Conservation (phyloP, 306 rosid genomes). For the Cucurbita moschata region DNA sequence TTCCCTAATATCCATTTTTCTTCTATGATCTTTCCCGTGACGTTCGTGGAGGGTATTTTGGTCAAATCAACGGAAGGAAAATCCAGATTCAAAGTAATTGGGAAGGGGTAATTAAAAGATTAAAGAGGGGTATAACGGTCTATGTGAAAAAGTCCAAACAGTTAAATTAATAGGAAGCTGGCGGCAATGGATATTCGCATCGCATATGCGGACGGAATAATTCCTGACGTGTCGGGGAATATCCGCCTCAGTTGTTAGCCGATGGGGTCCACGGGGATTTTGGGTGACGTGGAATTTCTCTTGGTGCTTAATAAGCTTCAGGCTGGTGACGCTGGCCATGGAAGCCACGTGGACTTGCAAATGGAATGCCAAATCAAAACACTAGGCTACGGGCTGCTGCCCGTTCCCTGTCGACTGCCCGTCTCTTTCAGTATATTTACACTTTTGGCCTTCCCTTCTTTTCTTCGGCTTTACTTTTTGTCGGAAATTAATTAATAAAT, state of each 20-base stretch:
- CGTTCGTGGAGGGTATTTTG: conserved; percentile 17
- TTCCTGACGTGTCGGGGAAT: conserved; percentile 24
- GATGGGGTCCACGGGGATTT: conserved; percentile 3
- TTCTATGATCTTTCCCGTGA: background rate
- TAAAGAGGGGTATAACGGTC: background rate
- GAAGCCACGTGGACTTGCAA: background rate
- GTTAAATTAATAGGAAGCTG: background rate
- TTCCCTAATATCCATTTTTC: too few relatives aligned
- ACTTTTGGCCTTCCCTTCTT: background rate
- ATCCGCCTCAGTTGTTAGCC: conserved; percentile 4
- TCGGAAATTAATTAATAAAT: background rate
- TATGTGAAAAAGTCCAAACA: too few relatives aligned
- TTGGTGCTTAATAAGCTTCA: background rate
- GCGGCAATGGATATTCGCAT: conserved; percentile 46
- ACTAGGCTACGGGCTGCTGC: conserved; percentile 6
- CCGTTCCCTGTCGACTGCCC: background rate
- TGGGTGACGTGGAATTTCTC: background rate
- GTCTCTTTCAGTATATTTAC: background rate
- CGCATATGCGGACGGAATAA: conserved; percentile 47
- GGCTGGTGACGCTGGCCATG: background rate
- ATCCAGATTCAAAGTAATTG: background rate
- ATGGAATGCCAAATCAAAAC: background rate
- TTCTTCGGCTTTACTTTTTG: background rate
- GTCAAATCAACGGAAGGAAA: conserved; percentile 13
- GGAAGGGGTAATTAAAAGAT: background rate